These are phyloP conservation scores for Entomortierella chlamydospora DNA, from an alignment of 192 early-diverging fungal genomes.

Conservation along the genomic window DNA sequence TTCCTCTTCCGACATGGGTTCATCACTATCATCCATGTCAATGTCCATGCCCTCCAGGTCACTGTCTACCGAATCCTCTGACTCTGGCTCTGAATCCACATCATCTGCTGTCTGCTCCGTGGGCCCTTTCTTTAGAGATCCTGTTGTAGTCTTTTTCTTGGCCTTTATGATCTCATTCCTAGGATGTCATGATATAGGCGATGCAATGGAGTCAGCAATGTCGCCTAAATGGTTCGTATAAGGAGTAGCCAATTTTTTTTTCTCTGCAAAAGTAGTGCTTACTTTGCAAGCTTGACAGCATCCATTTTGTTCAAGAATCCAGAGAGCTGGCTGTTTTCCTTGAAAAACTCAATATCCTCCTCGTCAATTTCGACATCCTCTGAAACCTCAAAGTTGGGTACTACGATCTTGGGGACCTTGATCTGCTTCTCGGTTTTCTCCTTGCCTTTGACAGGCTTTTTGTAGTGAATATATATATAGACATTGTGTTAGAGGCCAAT, in stretches of 20 bases:
- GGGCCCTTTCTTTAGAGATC: constrained; percentile 45
- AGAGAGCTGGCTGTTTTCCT: constrained; percentile 70
- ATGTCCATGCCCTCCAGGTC: constrained; percentile 59
- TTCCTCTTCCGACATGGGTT: constrained; percentile 60
- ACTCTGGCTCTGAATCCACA: constrained; percentile 33
- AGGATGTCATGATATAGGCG: not conserved
- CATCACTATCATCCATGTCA: constrained; percentile 68
- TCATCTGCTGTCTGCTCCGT: constrained; percentile 51
- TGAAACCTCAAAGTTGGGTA: constrained; percentile 60
- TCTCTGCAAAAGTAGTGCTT: not conserved
- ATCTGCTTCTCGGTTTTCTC: constrained; percentile 49
- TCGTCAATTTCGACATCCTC: constrained; percentile 76
- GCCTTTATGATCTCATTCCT: constrained; percentile 54
- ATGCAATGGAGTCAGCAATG: too few species aligned
- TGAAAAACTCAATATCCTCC: constrained; percentile 79
- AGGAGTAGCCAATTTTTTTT: too few species aligned
- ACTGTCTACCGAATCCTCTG: constrained; percentile 35
- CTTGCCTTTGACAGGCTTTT: constrained; percentile 20
- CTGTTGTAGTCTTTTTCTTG: constrained; percentile 52
- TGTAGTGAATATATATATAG: too few species aligned
- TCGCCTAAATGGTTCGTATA: too few species aligned
- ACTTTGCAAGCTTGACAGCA: constrained; percentile 72
- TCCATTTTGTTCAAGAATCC: constrained; percentile 75
- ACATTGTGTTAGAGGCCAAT: too few species aligned
- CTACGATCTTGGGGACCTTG: constrained; percentile 53